A percentile compares a stretch with the other conserved stretches of the same genome.
phyloP scores from a whole-genome alignment of 2,329 filamentous ascomycete species.

The Aspergillus sp. region DNA sequence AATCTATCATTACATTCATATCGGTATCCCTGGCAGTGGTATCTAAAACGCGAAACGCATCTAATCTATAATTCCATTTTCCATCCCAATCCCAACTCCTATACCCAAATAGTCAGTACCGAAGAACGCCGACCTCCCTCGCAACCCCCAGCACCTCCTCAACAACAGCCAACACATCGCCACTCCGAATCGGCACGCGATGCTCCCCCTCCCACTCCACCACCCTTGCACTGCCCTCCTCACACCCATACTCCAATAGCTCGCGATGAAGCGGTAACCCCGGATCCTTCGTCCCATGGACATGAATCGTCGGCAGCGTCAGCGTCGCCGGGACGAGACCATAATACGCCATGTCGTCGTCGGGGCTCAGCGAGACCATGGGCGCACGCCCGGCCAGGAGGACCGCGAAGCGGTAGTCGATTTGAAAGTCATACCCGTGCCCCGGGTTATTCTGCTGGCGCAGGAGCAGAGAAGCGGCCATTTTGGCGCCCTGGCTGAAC shows the following conservation, averaged over 20 bases:
- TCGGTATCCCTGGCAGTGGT: neutral
- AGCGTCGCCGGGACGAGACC: neutral
- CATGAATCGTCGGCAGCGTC: constrained; percentile 65
- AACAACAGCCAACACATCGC: constrained; percentile 56
- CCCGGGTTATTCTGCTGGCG: constrained; percentile 57
- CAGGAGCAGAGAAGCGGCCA: constrained; percentile 63
- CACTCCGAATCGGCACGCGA: constrained; percentile 68
- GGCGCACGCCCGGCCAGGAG: constrained; percentile 66
- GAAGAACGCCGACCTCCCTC: neutral
- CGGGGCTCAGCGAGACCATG: constrained; percentile 44
- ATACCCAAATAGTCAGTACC: neutral
- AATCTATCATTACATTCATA: neutral
- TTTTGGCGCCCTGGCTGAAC: constrained; percentile 70
- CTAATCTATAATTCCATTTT: neutral
- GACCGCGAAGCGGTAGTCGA: constrained; percentile 62
- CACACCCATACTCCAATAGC: constrained; percentile 56
- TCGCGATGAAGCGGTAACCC: constrained; percentile 24
- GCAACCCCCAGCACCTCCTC: neutral
- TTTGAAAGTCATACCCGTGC: neutral
- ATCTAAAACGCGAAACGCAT: neutral
- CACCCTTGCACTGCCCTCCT: constrained; percentile 56
- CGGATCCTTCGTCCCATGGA: constrained; percentile 65
- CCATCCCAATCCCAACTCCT: neutral
- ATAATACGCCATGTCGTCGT: neutral
- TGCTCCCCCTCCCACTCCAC: constrained; percentile 77